Percentiles rank a stretch among this genome's conserved stretches.
These are phyloP conservation scores for Cyclotella choctawhatcheeana DNA, from an alignment of 108 stramenopile species.

Conservation along the genomic window DNA sequence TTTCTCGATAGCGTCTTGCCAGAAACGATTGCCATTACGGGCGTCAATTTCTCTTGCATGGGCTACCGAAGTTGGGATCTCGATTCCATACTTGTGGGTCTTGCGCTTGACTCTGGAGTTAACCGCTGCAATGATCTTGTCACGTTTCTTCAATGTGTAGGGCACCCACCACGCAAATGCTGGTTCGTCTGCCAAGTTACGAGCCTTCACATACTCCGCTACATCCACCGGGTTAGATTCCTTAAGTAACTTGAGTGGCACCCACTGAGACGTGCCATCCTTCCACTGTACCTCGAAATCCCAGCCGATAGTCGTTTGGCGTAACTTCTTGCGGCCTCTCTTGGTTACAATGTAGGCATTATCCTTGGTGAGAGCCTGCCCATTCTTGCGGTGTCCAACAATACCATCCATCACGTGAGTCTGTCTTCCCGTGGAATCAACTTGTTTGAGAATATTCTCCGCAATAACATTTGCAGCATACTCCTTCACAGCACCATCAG, in stretches of 20 bases:
- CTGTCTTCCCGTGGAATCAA: constrained; percentile 44
- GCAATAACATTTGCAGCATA: constrained; percentile 66
- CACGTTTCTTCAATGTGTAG: constrained; percentile 22
- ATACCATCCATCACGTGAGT: constrained; percentile 11
- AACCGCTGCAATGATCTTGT: constrained; percentile 29
- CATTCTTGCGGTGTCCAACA: constrained; percentile 18
- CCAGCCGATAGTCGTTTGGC: constrained; percentile 60
- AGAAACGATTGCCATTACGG: constrained; percentile 49
- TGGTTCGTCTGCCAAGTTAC: constrained; percentile 36
- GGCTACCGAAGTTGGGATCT: constrained; percentile 47
- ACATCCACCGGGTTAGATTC: constrained; percentile 61
- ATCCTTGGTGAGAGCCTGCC: constrained; percentile 15
- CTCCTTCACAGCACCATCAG: constrained; percentile 53
- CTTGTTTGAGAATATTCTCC: constrained; percentile 46
- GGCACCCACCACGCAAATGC: constrained; percentile 56
- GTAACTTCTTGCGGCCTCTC: background rate
- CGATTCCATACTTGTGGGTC: too few relatives aligned
- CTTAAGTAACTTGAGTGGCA: constrained; percentile 46
- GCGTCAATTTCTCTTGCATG: constrained; percentile 54
- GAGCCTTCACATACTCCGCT: constrained; percentile 58
- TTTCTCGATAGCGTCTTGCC: constrained; percentile 45
- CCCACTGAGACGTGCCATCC: constrained; percentile 35
- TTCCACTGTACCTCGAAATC: constrained; percentile 47
- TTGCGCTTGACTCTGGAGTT: constrained; percentile 2
- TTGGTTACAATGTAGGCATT: constrained; percentile 12